These are phyloP conservation scores for Linum trigynum DNA, from an alignment of 345 rosid species.

Conservation along the genomic window DNA sequence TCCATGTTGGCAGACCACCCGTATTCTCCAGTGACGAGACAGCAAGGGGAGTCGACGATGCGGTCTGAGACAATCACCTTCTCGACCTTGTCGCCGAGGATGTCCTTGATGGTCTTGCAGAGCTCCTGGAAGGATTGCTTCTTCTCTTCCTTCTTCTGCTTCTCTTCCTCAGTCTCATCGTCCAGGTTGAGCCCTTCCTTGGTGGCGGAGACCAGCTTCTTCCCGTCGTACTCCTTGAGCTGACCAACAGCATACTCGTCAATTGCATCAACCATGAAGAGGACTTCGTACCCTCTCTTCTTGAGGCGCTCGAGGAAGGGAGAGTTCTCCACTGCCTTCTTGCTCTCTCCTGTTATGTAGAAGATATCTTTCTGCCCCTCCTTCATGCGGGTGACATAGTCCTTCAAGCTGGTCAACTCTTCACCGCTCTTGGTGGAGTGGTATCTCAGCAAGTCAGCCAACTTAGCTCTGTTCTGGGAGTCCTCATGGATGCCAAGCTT, in stretches of 20 bases:
- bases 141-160: conserved; percentile 49
- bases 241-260: conserved; percentile 83
- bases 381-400: conserved; percentile 91
- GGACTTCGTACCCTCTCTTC: conserved; percentile 82
- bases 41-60: conserved; percentile 81
- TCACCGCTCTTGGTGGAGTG: conserved; percentile 97
- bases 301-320: conserved; percentile 88
- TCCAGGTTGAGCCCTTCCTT: conserved; percentile 78
- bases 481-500: conserved; percentile 92
- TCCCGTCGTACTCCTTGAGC: conserved; percentile 79
- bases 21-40: conserved; percentile 75
- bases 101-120: conserved; percentile 85
- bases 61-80: conserved; percentile 82
- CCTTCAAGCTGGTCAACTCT: conserved; percentile 79
- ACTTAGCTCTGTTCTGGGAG: conserved; percentile 59
- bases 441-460: conserved; percentile 73
- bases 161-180: conserved; percentile 72
- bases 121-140: conserved; percentile 72
- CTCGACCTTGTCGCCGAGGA: conserved; percentile 66
- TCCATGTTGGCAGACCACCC: conserved; percentile 96
- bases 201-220: conserved; percentile 82
- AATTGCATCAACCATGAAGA: conserved; percentile 79
- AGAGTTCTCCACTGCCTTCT: conserved; percentile 88
- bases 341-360: conserved; percentile 90
- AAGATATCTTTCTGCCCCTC: conserved; percentile 74